Conservation (phyloP, 1,284 basidiomycete genomes). For the Ceratobasidium sp. region DNA sequence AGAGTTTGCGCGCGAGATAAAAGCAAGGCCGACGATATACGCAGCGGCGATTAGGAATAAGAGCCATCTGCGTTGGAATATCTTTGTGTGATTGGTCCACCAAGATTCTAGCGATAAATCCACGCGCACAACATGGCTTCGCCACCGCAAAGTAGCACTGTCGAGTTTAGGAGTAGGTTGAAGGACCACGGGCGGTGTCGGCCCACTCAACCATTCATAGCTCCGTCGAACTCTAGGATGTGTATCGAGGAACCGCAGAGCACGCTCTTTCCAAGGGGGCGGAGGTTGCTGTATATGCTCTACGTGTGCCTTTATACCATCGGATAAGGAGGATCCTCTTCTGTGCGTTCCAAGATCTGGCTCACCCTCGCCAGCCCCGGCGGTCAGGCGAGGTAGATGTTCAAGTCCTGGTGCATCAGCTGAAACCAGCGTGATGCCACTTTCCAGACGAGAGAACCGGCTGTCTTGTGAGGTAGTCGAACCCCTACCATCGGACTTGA, state of each 20-base stretch:
- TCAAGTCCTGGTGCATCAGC: not conserved
- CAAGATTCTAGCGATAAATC: conserved; percentile 29
- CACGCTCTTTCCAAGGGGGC: not conserved
- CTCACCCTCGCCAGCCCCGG: not conserved
- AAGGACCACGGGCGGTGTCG: conserved; percentile 28
- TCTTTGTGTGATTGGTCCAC: conserved; percentile 32
- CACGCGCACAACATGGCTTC: not conserved
- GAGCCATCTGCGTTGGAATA: conserved; percentile 61
- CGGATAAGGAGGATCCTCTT: not conserved
- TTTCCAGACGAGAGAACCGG: conserved; percentile 18
- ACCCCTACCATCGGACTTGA: not conserved
- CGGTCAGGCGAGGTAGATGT: not conserved
- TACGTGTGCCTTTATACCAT: not conserved
- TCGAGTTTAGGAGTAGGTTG: conserved; percentile 44
- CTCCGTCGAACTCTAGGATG: conserved; percentile 5
- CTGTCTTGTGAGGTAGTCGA: not conserved
- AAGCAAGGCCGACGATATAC: conserved; percentile 80
- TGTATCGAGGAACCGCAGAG: not conserved
- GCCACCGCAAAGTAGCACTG: conserved; percentile 15
- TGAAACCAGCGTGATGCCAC: not conserved
- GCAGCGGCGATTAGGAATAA: conserved; percentile 68
- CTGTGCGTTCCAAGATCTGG: not conserved
- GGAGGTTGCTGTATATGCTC: not conserved
- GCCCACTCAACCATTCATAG: conserved; percentile 38
- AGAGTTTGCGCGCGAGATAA: conserved; percentile 78